These are phyloP conservation scores for Phlyctochytrium bullatum DNA, from an alignment of 192 early-diverging fungal genomes.

Conservation along the genomic window DNA sequence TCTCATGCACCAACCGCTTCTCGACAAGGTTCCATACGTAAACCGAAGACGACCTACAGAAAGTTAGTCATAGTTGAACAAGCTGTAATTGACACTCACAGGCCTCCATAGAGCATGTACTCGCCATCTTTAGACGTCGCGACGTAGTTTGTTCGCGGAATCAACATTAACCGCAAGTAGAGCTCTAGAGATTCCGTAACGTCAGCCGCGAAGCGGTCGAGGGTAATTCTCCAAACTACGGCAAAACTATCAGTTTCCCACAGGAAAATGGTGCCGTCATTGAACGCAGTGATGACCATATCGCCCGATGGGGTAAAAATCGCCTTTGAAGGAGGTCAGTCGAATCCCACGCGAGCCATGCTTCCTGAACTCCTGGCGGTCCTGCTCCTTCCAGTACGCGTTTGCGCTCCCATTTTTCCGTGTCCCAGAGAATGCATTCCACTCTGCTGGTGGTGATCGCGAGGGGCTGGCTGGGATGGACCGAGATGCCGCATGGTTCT, in stretches of 20 bases:
- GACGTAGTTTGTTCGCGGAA: slow-evolving; percentile 23
- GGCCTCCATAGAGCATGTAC: slow-evolving; percentile 39
- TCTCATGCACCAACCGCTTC: slow-evolving; percentile 45
- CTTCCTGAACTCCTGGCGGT: slow-evolving; percentile 37
- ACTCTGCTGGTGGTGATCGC: slow-evolving; percentile 31
- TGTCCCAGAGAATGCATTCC: slow-evolving; percentile 54
- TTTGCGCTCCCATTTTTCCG: slow-evolving; percentile 47
- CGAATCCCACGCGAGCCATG: not conserved
- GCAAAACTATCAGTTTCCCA: slow-evolving; percentile 44
- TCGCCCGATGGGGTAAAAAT: slow-evolving; percentile 37
- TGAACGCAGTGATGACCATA: slow-evolving; percentile 39
- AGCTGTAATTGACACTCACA: slow-evolving; percentile 24
- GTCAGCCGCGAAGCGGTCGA: slow-evolving; percentile 27
- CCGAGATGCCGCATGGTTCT: slow-evolving; percentile 25
- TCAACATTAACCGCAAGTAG: slow-evolving; percentile 11
- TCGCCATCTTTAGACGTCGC: slow-evolving; percentile 34
- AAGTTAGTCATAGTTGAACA: not conserved
- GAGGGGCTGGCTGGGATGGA: slow-evolving; percentile 39
- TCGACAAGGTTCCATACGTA: slow-evolving; percentile 51
- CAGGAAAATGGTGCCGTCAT: slow-evolving; percentile 45
- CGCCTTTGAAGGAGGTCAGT: slow-evolving; percentile 17
- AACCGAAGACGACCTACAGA: slow-evolving; percentile 31
- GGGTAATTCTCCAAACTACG: slow-evolving; percentile 40
- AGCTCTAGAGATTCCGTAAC: slow-evolving; percentile 7
- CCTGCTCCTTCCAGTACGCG: slow-evolving; percentile 38